Percentiles rank a stretch among this genome's conserved stretches.
Evolutionary conservation across 2,329 filamentous ascomycete genomes (phyloP).

Genomic region (Talaromyces sp.): DNA sequence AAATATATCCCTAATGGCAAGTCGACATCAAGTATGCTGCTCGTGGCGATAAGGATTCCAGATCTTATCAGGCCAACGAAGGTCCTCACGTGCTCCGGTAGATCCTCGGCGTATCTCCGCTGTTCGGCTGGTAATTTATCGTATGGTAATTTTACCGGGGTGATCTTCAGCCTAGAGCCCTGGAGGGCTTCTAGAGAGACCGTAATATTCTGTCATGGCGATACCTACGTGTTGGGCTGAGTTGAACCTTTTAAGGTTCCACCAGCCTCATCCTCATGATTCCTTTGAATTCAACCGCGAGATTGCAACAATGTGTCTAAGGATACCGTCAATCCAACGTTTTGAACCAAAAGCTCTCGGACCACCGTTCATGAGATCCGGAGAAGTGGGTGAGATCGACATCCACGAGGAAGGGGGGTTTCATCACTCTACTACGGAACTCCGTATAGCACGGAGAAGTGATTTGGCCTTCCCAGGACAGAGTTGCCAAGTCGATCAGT

Average conservation of each 20-base stretch:
- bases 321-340: too few relatives aligned
- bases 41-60: conserved; percentile 47
- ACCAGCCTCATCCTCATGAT: too few relatives aligned
- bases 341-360: not conserved
- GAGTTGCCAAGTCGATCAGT: not conserved
- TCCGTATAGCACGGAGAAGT: too few relatives aligned
- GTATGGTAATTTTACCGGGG: not conserved
- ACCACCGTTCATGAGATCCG: conserved; percentile 1
- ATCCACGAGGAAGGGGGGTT: not conserved
- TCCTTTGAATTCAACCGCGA: too few relatives aligned
- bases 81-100: conserved; percentile 14
- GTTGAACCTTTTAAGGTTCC: too few relatives aligned
- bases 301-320: too few relatives aligned
- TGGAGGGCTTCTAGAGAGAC: too few relatives aligned
- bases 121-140: not conserved
- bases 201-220: too few relatives aligned
- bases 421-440: too few relatives aligned
- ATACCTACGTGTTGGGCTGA: too few relatives aligned
- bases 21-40: not conserved
- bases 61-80: conserved; percentile 28
- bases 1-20: too few relatives aligned
- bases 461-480: not conserved
- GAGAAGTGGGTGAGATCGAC: conserved; percentile 3
- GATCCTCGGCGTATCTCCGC: conserved; percentile 9
- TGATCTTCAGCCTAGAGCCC: not conserved